A percentile compares a stretch with the other conserved stretches of the same genome.
phyloP scores from a whole-genome alignment of 2,329 filamentous ascomycete genomes.

The Claviceps monticola region DNA sequence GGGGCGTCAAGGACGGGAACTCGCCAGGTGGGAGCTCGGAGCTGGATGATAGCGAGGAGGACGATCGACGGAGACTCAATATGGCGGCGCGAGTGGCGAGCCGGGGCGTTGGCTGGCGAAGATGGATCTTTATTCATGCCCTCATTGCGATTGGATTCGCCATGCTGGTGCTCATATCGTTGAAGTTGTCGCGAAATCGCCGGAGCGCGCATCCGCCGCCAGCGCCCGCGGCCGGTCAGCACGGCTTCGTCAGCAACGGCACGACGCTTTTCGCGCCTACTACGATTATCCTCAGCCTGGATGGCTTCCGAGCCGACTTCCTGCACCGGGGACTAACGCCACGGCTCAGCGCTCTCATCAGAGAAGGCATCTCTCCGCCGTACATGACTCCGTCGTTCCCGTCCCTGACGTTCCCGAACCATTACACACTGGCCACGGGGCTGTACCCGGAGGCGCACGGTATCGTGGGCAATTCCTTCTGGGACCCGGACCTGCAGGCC shows the following conservation, averaged over 20 bases:
- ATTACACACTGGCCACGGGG: slow-evolving; percentile 86
- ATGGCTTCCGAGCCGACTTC: slow-evolving; percentile 93
- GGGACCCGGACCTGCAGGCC: slow-evolving; percentile 62
- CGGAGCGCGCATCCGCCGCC: slow-evolving; percentile 14
- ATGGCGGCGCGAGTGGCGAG: slow-evolving; percentile 30
- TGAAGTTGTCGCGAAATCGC: slow-evolving; percentile 40
- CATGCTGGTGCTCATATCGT: slow-evolving; percentile 41
- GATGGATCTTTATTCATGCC: slow-evolving; percentile 38
- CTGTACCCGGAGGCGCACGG: slow-evolving; percentile 88
- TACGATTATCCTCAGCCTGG: slow-evolving; percentile 83
- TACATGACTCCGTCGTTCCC: slow-evolving; percentile 95
- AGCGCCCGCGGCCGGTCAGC: slow-evolving; percentile 7
- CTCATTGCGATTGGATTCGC: slow-evolving; percentile 39
- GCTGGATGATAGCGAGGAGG: slow-evolving; percentile 43
- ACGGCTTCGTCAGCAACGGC: slow-evolving; percentile 53
- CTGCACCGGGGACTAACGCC: slow-evolving; percentile 73
- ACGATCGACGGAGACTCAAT: slow-evolving; percentile 39
- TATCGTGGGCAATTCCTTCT: slow-evolving; percentile 88
- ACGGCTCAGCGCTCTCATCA: slow-evolving; percentile 62
- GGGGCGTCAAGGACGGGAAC: slow-evolving; percentile 53
- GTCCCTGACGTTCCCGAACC: slow-evolving; percentile 91
- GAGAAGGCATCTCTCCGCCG: slow-evolving; percentile 72
- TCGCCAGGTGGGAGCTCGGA: slow-evolving; percentile 48
- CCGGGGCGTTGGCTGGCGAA: slow-evolving; percentile 39
- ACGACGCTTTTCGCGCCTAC: slow-evolving; percentile 82